A percentile compares a stretch with the other conserved stretches of the same genome.
Conservation (phyloP, 257 asterid genomes). For the Cruciata laevipes region DNA sequence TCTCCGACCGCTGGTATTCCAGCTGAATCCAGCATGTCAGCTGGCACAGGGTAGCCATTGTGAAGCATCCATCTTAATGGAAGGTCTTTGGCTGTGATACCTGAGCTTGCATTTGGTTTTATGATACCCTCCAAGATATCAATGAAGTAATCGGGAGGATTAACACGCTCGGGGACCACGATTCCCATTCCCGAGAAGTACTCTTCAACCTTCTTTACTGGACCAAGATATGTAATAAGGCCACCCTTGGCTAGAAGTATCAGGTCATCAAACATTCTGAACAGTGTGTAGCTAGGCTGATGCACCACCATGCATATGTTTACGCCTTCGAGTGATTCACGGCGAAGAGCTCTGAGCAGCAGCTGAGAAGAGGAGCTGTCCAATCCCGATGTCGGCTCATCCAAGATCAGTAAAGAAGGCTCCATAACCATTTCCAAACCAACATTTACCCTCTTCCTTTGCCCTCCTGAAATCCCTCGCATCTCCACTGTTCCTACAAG, state of each 20-base stretch:
- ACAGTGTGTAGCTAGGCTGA: slow-evolving; percentile 96
- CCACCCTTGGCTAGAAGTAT: slow-evolving; percentile 99
- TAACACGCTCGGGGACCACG: slow-evolving; percentile 81
- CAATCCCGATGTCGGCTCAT: slow-evolving; percentile 98
- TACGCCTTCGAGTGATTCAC: slow-evolving; percentile 99
- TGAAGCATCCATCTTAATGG: slow-evolving; percentile 99
- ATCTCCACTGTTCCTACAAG: slow-evolving; percentile 94
- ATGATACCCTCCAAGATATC: slow-evolving; percentile 90
- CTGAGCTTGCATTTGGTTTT: slow-evolving; percentile 46
- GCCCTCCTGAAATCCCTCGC: slow-evolving; percentile 98
- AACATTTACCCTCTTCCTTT: slow-evolving; percentile 92
- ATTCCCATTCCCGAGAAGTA: slow-evolving; percentile 86
- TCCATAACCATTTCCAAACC: slow-evolving; percentile 99
- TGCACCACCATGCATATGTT: slow-evolving; percentile 96
- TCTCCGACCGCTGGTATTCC: slow-evolving; percentile 43
- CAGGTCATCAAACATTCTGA: slow-evolving; percentile 95
- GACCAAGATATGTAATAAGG: slow-evolving; percentile 86
- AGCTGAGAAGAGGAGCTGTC: slow-evolving; percentile 94
- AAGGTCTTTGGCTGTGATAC: slow-evolving; percentile 70
- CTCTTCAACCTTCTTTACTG: slow-evolving; percentile 93
- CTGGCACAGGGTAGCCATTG: slow-evolving; percentile 89
- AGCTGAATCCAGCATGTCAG: slow-evolving; percentile 79
- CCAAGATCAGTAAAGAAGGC: slow-evolving; percentile 91
- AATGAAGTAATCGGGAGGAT: slow-evolving; percentile 93
- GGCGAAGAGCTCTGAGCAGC: slow-evolving; percentile 91